Evolutionary conservation across 331 rosid genomes (phyloP), one percentile per base, ranked within the genome.

Genomic region (Prunus yedoensis): DNA sequence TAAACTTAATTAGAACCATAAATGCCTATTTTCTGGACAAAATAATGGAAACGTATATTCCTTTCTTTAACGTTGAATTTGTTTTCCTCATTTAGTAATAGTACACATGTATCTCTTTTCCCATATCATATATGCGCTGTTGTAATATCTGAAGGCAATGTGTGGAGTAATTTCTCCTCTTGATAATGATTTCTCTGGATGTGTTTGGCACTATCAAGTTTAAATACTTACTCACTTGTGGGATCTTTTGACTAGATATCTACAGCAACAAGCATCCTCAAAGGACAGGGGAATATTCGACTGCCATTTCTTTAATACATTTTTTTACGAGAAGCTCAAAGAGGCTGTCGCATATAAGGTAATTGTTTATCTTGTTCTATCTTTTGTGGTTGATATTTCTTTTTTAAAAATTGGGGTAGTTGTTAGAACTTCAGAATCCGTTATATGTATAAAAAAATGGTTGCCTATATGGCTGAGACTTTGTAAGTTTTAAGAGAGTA

Each of bases 301-400:
- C 74, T 95, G 83, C 86, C 97, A 92, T 83, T 89, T 95, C 79
- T 88, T 95, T 79, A 95, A 92, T 77, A 95, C 99, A 38, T 95
- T 86, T 85, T 95, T 95, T 80, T 95, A 92, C 84, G 77, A 88
- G 72, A 94, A 94, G 93, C 96, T 94, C 68, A 88, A 85, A 83
- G 93, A 92, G 78, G 97, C 94, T 77, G 87, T 87, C 53, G 85
- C 92, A 60, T 77, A 79, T 80, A 87, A 95, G 99, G 99, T 94
- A 83, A 21, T 56, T 65, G 21, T 62, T 77, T 59, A 43, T 78
- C 51, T 66, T 64, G 13, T 58, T 69, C 62, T 62, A 14, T 41
- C 52, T 45, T 59, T 23, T 13, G 27, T 18, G 66, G 20, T 27
- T 30, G 54, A 57, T 27, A 18, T 21, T 50, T 50, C 46, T 50